Conservation (phyloP, 805 yeast genomes). For the Yarrowia sp. region DNA sequence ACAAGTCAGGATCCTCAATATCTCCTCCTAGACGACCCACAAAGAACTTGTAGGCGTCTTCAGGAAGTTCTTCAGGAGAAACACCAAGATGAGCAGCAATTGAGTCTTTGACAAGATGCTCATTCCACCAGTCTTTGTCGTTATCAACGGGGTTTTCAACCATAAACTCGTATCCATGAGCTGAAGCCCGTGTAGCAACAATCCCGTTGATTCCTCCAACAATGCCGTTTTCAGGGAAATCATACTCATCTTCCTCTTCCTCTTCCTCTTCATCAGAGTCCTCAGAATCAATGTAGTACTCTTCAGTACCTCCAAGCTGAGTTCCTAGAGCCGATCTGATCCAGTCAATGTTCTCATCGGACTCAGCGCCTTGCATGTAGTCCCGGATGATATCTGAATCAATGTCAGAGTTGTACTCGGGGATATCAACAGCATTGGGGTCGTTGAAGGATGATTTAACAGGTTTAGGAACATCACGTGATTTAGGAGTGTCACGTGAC, state of each 20-base stretch:
- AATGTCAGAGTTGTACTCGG: slow-evolving; percentile 17
- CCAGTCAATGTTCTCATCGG: slow-evolving; percentile 17
- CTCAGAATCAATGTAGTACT: not conserved
- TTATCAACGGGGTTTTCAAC: not conserved
- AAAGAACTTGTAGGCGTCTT: slow-evolving; percentile 3
- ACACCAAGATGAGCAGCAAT: slow-evolving; percentile 3
- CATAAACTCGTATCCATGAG: slow-evolving; percentile 6
- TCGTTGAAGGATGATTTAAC: not conserved
- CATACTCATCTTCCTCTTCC: not conserved
- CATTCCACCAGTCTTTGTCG: slow-evolving; percentile 14
- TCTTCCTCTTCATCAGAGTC: not conserved
- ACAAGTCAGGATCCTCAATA: slow-evolving; percentile 3
- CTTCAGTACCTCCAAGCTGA: slow-evolving; percentile 9
- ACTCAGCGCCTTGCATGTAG: slow-evolving; percentile 3
- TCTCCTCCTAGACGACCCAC: slow-evolving; percentile 15
- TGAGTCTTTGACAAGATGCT: not conserved
- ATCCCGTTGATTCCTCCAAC: not conserved
- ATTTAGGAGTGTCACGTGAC: too few relatives aligned
- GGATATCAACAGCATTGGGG: not conserved
- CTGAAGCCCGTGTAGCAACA: not conserved
- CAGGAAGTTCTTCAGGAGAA: not conserved
- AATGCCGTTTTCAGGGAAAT: slow-evolving; percentile 9
- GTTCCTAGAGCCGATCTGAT: slow-evolving; percentile 12
- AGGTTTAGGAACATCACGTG: too few relatives aligned
- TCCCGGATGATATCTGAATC: not conserved